Evolutionary conservation across 306 rosid genomes (phyloP), one percentile per base, ranked within the genome.

Genomic region (Vigna reflexopilosa): DNA sequence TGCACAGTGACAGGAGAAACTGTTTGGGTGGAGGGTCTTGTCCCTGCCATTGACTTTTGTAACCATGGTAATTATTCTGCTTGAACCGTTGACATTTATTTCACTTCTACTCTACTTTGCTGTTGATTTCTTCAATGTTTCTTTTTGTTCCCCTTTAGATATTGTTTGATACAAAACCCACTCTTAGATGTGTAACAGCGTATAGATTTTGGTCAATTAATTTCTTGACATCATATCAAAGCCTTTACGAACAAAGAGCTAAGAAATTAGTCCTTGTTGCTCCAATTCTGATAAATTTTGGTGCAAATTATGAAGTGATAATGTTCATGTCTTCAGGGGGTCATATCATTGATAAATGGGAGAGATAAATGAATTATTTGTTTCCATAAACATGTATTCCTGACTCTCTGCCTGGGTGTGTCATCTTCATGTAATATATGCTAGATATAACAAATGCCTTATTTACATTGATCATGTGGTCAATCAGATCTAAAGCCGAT

Each of bases 21-120:
- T 71, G 86, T 95, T 58, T 95, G 96, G 91, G 99, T 93, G 77
- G 98, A 95, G 89, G 99, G 99, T 84, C 97, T 93, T 89, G 96
- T 93, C 70, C 99, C 99, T 50, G 99, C 93, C 69, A 86, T 95
- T 84, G 99, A 95, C 86, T 93, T 95, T 80, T 91, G 99, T 83
- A 95, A 93, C 87, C 99, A 95, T 72, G 97, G 99, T 95, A 88
- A 73, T 42, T 66, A 71, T 75, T 45, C 12, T 75, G 67, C 22
- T 73, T 56, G 62, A 80, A 62, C 56, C 19, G 32, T 55, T 80
- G 56, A 76, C 17, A 72, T 80, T 74, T 22, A 68, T 80, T 77
- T 77, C 62, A 49, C 56, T 82, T 72, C 20, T 30, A 32, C 28
- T 38, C 36, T 67, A 14, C 80, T 73, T 62, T 68, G 44, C 61